These are phyloP conservation scores for Hemileccinum hortonii DNA, from an alignment of 1,284 basidiomycete species.

Conservation along the genomic window DNA sequence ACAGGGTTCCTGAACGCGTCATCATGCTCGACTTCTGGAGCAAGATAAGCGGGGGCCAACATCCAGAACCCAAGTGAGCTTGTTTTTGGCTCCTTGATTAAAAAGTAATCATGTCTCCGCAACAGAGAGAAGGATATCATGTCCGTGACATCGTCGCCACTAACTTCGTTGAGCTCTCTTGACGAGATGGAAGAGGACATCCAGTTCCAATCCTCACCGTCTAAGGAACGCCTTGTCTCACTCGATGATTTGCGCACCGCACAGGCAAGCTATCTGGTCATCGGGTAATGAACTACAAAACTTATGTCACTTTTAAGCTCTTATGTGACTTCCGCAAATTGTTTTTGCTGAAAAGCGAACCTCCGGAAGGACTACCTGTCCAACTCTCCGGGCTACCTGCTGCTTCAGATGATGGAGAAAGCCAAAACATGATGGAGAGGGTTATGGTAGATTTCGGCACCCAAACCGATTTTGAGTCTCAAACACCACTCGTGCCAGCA, in stretches of 20 bases:
- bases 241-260: slow-evolving; percentile 44
- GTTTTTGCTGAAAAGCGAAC: slow-evolving; percentile 10
- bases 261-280: slow-evolving; percentile 29
- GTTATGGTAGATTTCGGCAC: slow-evolving; percentile 21
- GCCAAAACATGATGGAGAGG: slow-evolving; percentile 9
- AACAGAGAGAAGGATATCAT: slow-evolving; percentile 40
- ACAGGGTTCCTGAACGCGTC: slow-evolving; percentile 90
- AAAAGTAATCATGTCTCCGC: background rate
- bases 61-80: slow-evolving; percentile 44
- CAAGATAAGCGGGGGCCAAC: slow-evolving; percentile 58
- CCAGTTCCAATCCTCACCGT: slow-evolving; percentile 15
- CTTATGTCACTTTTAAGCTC: slow-evolving; percentile 24
- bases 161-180: slow-evolving; percentile 73
- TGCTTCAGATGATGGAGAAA: background rate
- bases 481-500: slow-evolving; percentile 1
- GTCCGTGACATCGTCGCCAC: slow-evolving; percentile 64
- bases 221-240: slow-evolving; percentile 26
- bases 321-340: slow-evolving; percentile 29
- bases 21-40: slow-evolving; percentile 96
- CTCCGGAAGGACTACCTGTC: background rate
- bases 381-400: background rate
- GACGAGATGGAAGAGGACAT: slow-evolving; percentile 55
- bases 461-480: slow-evolving; percentile 28
- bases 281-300: background rate
- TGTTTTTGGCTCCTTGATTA: background rate